Conservation (phyloP, 345 rosid genomes). For the Arabidopsis suecica region DNA sequence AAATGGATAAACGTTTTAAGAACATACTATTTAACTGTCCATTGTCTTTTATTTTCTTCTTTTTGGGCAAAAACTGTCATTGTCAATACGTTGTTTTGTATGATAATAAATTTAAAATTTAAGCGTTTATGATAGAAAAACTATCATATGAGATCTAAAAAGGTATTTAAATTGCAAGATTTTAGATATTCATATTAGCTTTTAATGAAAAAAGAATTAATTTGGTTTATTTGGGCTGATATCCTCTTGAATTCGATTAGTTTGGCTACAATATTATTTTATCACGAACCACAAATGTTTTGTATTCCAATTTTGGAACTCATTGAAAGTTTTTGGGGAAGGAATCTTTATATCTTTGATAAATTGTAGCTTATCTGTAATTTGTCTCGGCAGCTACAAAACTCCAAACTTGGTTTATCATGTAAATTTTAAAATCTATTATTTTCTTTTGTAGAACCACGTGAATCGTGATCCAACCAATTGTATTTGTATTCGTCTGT, state of each 20-base stretch:
- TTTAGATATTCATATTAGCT: not conserved
- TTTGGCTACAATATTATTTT: not conserved
- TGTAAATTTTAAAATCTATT: not conserved
- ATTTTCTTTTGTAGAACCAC: constrained; percentile 10
- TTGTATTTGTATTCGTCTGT: constrained; percentile 10
- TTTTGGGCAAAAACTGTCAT: too few relatives aligned
- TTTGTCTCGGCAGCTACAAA: constrained; percentile 6
- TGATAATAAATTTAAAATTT: not conserved
- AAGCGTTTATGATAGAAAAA: not conserved
- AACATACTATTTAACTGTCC: too few relatives aligned
- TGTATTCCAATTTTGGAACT: not conserved
- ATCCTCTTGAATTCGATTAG: not conserved
- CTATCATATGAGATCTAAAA: not conserved
- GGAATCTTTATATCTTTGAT: not conserved
- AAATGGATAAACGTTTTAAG: too few relatives aligned
- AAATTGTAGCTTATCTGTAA: constrained; percentile 25
- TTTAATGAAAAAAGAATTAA: not conserved
- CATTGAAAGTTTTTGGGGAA: not conserved
- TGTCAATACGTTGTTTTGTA: too few relatives aligned
- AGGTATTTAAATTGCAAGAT: not conserved
- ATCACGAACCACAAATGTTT: not conserved
- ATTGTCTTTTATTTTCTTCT: too few relatives aligned
- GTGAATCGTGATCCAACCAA: constrained; percentile 29
- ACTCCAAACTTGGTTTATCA: constrained; percentile 28
- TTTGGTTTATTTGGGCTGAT: not conserved